Percentiles rank a stretch among this genome's conserved stretches.
Evolutionary conservation across 192 early-diverging fungal genomes (phyloP).

Genomic region (Linnemannia zychae): DNA sequence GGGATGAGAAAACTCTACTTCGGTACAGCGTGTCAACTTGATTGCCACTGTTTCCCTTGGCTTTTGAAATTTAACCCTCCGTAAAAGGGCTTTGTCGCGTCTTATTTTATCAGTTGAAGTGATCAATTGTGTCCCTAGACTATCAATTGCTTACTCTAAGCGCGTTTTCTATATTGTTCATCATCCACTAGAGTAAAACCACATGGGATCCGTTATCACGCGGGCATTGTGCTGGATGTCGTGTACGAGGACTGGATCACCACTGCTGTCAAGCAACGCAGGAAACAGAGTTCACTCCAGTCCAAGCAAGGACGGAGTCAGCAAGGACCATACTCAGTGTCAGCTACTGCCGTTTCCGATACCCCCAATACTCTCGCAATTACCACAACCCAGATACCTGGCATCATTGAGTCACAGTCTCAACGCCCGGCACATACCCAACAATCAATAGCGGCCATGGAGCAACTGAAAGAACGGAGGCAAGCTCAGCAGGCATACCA

Average conservation of each 20-base stretch:
- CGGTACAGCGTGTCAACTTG: neutral
- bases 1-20: neutral
- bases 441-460: neutral
- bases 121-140: neutral
- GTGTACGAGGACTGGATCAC: neutral
- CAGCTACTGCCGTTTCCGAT: neutral
- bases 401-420: neutral
- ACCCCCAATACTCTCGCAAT: neutral
- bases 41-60: too few relatives aligned
- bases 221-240: neutral
- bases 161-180: neutral
- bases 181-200: neutral
- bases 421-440: neutral
- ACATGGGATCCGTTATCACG: conserved; percentile 2
- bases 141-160: neutral
- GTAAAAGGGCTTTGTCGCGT: too few relatives aligned
- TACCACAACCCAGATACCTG: neutral
- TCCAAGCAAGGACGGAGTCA: neutral
- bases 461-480: neutral
- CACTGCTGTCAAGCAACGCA: neutral
- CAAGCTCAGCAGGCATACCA: neutral
- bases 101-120: neutral
- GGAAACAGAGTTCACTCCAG: neutral
- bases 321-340: neutral
- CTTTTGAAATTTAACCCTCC: too few relatives aligned